These are phyloP conservation scores for Saccharomycopsis vini DNA, from an alignment of 805 yeast species.

Conservation along the genomic window DNA sequence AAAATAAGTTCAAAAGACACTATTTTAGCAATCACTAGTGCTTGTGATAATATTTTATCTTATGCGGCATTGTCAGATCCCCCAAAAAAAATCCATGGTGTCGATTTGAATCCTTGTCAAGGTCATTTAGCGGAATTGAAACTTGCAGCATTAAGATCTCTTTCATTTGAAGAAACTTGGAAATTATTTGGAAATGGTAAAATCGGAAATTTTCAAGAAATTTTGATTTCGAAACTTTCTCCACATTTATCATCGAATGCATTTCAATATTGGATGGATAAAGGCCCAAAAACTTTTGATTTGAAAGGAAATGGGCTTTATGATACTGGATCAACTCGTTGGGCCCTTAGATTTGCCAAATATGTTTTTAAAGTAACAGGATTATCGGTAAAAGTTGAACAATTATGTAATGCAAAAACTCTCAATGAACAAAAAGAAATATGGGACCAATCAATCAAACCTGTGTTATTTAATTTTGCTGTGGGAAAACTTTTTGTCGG, in stretches of 20 bases:
- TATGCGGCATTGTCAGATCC: slow-evolving; percentile 66
- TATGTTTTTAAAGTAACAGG: slow-evolving; percentile 52
- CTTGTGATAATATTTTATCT: slow-evolving; percentile 73
- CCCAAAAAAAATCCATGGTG: slow-evolving; percentile 74
- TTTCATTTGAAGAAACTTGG: slow-evolving; percentile 59
- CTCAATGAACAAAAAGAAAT: slow-evolving; percentile 53
- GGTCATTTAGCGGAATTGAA: slow-evolving; percentile 73
- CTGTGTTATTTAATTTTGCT: slow-evolving; percentile 61
- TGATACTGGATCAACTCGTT: slow-evolving; percentile 78
- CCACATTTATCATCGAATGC: slow-evolving; percentile 73
- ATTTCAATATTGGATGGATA: slow-evolving; percentile 69
- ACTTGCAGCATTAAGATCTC: slow-evolving; percentile 56
- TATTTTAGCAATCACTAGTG: slow-evolving; percentile 76
- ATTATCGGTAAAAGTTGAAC: slow-evolving; percentile 39
- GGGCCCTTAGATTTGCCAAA: slow-evolving; percentile 70
- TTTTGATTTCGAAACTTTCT: slow-evolving; percentile 48
- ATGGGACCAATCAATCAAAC: slow-evolving; percentile 57
- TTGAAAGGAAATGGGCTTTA: slow-evolving; percentile 53
- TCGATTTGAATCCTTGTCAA: slow-evolving; percentile 77
- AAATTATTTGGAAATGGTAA: slow-evolving; percentile 68
- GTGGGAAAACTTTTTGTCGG: slow-evolving; percentile 62
- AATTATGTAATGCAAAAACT: slow-evolving; percentile 47
- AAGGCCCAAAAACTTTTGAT: slow-evolving; percentile 50
- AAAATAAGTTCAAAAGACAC: slow-evolving; percentile 56
- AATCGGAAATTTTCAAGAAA: slow-evolving; percentile 40